Conservation (phyloP, 192 early-diverging fungal species). For the Chytriomyces sp. region DNA sequence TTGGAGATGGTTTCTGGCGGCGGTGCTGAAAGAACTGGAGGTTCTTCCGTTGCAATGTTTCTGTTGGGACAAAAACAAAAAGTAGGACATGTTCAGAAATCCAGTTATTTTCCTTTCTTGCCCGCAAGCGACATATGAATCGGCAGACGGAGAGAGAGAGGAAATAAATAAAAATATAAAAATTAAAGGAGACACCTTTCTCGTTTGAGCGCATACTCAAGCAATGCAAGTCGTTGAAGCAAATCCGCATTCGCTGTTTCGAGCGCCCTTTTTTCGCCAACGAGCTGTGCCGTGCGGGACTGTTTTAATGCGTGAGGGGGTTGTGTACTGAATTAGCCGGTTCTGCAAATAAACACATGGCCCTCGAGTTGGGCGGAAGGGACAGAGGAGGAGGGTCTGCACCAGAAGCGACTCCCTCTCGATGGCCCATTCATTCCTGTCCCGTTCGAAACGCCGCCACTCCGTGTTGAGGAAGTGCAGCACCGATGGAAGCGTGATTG, state of each 20-base stretch:
- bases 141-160: too few species aligned
- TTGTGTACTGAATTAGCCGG: not conserved
- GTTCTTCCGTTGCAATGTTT: too few species aligned
- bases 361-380: not conserved
- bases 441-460: slow-evolving; percentile 82
- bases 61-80: too few species aligned
- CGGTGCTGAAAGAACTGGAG: too few species aligned
- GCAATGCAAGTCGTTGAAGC: slow-evolving; percentile 81
- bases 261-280: slow-evolving; percentile 76
- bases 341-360: too few species aligned
- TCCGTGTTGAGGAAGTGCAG: slow-evolving; percentile 82
- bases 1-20: too few species aligned
- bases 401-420: slow-evolving; percentile 43
- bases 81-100: too few species aligned
- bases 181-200: slow-evolving; percentile 61
- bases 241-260: slow-evolving; percentile 78
- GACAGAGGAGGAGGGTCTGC: not conserved
- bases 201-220: slow-evolving; percentile 77
- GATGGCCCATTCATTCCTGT: slow-evolving; percentile 86
- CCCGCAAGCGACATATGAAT: too few species aligned
- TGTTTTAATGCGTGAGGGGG: slow-evolving; percentile 27
- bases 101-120: too few species aligned
- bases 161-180: too few species aligned
- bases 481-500: slow-evolving; percentile 44
- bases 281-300: slow-evolving; percentile 76